Base-by-base conservation (phyloP, 352 stramenopile species). In the Phytophthora quininea region DNA sequence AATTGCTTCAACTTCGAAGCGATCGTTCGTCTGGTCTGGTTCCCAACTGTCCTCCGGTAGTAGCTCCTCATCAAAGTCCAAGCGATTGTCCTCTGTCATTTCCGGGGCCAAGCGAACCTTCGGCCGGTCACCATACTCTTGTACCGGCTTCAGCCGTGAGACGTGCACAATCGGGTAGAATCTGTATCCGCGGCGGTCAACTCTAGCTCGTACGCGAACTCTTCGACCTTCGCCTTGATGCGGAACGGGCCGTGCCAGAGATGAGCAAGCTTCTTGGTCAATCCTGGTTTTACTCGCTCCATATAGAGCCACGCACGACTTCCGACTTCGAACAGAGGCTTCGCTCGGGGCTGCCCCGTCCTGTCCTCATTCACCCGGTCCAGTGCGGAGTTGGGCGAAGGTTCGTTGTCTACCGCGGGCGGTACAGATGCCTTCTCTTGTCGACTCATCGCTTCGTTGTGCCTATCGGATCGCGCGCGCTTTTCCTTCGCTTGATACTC, bases 121-220 rank as follows among this genome's bases (percentile, higher is more conserved):
- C 19, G 19, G 19, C 19, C 19, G 19, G 19, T 24, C 19, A 24
- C 19, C 19, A 24, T 24, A 24, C 19, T 24, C 19, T 24, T 24
- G 19, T 24, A 24, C 54, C 10, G 31, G 32, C 12, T 63, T 63
- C 4, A 63, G 27, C 3, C 56, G 47, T 29, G 46, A 51, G 6
- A 65, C 38, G 47, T 53, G 37, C 9, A 58, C 58, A 11, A 65
- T 19, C 12, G 51, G 42, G 7, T 59, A 58, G 15, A 59, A 64
- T 10, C 58, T 14, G 5, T 58, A 53, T 1, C 37, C 47, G 6
- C 35, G 51, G 11, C 14, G 42, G 32, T 59, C 40, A 65, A 31
- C 15, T 58, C 49, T 5, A 54, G 32, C 15, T 58, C 58, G 14
- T 54, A 65, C 6, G 38, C 58, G 8, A 58, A 65, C 29, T 65